Evolutionary conservation across 768 basidiomycete genomes (phyloP).

Genomic region (Suillus variegatus): DNA sequence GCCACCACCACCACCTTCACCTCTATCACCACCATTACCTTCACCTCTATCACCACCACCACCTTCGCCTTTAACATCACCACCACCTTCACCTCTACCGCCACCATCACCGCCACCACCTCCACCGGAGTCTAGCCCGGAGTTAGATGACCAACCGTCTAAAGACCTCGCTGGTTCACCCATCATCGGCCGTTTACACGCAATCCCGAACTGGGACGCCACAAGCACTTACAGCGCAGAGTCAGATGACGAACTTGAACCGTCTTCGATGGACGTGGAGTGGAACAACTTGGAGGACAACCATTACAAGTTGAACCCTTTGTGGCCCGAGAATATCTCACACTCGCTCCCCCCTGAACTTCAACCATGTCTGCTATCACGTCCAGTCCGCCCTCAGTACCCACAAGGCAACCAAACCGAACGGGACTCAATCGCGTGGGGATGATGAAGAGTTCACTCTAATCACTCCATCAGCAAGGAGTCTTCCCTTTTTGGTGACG

Average conservation of each 20-base stretch:
- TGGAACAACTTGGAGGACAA: slow-evolving; percentile 18
- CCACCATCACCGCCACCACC: too few relatives aligned
- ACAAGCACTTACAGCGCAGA: background rate
- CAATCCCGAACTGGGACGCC: background rate
- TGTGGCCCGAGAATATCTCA: slow-evolving; percentile 1
- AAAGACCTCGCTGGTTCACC: background rate
- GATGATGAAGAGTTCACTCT: slow-evolving; percentile 7
- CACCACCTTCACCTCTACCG: too few relatives aligned
- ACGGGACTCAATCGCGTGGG: slow-evolving; percentile 11
- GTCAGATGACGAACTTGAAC: slow-evolving; percentile 3
- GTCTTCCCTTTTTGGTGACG: too few relatives aligned
- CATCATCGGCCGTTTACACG: background rate
- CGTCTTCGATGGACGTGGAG: slow-evolving; percentile 19
- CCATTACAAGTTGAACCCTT: slow-evolving; percentile 11
- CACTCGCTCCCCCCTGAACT: slow-evolving; percentile 23
- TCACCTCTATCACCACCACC: too few relatives aligned
- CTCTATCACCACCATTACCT: too few relatives aligned
- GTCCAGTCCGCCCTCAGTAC: background rate
- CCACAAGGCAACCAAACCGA: slow-evolving; percentile 24
- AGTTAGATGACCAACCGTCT: too few relatives aligned
- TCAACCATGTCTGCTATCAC: slow-evolving; percentile 20
- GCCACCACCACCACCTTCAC: too few relatives aligned
- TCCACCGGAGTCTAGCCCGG: too few relatives aligned
- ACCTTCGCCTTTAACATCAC: too few relatives aligned
- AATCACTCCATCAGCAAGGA: background rate